Percentiles rank a stretch among this genome's conserved stretches.
Evolutionary conservation across 352 stramenopile genomes (phyloP).

Genomic region (Phytopythium montanum): DNA sequence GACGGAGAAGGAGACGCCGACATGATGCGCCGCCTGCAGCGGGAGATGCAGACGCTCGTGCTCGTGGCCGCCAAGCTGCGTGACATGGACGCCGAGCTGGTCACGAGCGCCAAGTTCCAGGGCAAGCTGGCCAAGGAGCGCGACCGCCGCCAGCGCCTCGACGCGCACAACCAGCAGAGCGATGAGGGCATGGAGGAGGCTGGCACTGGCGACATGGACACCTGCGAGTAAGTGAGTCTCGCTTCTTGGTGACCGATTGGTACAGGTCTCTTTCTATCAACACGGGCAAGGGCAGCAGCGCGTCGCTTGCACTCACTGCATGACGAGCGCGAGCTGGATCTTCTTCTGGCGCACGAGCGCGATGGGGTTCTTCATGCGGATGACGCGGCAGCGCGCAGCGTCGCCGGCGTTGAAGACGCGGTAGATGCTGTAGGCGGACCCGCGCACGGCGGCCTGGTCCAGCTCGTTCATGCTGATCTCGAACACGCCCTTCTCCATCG

Average conservation of each 20-base stretch:
- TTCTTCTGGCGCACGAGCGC: conserved; percentile 79
- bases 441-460: conserved; percentile 73
- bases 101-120: conserved; percentile 81
- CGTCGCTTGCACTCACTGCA: conserved; percentile 38
- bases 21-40: conserved; percentile 50
- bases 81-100: conserved; percentile 76
- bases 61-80: conserved; percentile 62
- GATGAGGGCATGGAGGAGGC: conserved; percentile 40
- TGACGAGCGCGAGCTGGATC: conserved; percentile 73
- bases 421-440: conserved; percentile 81
- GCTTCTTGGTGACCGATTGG: background rate
- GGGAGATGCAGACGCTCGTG: conserved; percentile 77
- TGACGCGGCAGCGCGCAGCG: conserved; percentile 59
- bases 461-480: conserved; percentile 90
- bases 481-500: conserved; percentile 84
- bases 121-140: conserved; percentile 72
- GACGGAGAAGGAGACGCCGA: conserved; percentile 18
- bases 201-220: conserved; percentile 42
- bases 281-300: background rate
- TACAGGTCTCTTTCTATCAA: background rate
- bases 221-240: conserved; percentile 31
- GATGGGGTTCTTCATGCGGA: conserved; percentile 83
- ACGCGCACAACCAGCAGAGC: conserved; percentile 39
- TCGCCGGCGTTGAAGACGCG: conserved; percentile 84
- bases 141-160: conserved; percentile 51